phyloP scores from a whole-genome alignment of 176 grass and related monocot species.

The Pontederia crassipes region DNA sequence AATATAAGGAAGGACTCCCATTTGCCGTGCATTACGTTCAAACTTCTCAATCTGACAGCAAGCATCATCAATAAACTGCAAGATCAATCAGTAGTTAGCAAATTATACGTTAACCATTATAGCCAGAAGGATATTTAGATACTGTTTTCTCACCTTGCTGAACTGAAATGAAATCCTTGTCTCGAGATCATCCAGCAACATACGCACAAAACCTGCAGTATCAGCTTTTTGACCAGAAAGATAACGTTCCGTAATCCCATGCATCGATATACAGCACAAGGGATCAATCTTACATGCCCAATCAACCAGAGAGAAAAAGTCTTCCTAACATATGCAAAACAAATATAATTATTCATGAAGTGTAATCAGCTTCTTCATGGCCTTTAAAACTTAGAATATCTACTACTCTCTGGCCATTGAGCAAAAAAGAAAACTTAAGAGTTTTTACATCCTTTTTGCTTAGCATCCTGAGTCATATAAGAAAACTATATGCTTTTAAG shows the following conservation, averaged over 20 bases:
- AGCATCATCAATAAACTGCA: conserved; percentile 85
- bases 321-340: conserved; percentile 41
- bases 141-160: conserved; percentile 45
- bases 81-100: conserved; percentile 14
- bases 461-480: too few relatives aligned
- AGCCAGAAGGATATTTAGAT: not conserved
- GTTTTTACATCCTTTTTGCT: too few relatives aligned
- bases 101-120: not conserved
- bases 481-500: too few relatives aligned
- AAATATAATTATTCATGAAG: not conserved
- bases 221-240: conserved; percentile 82
- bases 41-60: conserved; percentile 89
- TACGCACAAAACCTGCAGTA: conserved; percentile 66
- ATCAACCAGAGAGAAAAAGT: conserved; percentile 66
- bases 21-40: conserved; percentile 53
- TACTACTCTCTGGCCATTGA: too few relatives aligned
- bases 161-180: conserved; percentile 63
- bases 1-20: conserved; percentile 84
- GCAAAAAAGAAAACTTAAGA: too few relatives aligned
- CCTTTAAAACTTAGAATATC: too few relatives aligned
- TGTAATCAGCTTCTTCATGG: too few relatives aligned
- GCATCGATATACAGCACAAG: conserved; percentile 84
- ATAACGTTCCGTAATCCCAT: conserved; percentile 86
- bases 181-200: conserved; percentile 80
- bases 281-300: conserved; percentile 88